Evolutionary conservation across 2,329 filamentous ascomycete genomes (phyloP).

Genomic region (Metarhizium rileyi): DNA sequence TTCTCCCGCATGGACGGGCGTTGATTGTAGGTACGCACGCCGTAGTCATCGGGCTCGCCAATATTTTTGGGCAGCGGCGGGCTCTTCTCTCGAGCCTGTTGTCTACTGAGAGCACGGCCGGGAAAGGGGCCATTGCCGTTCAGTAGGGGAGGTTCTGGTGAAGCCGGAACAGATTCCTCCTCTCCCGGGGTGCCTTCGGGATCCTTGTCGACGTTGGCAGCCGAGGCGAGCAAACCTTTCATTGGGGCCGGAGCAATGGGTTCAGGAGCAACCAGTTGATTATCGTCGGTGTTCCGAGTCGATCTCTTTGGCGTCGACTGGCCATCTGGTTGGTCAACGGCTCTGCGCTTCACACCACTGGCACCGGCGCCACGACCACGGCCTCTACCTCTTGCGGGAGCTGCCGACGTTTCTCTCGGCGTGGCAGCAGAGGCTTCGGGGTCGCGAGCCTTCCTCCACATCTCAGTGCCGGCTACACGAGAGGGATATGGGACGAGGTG

Average conservation of each 20-base stretch:
- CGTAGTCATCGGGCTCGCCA: conserved; percentile 40
- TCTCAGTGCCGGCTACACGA: conserved; percentile 31
- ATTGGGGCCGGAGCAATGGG: conserved; percentile 20
- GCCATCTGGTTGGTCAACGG: conserved; percentile 38
- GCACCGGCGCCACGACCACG: conserved; percentile 25
- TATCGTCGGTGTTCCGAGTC: conserved; percentile 24
- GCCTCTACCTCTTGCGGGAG: conserved; percentile 19
- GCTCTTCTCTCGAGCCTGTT: conserved; percentile 27
- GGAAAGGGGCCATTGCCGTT: conserved; percentile 17
- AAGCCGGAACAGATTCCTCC: conserved; percentile 26
- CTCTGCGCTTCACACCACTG: conserved; percentile 37
- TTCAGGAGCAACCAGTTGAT: conserved; percentile 14
- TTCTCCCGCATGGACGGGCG: conserved; percentile 29
- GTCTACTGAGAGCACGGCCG: conserved; percentile 17
- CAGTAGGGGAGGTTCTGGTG: conserved; percentile 23
- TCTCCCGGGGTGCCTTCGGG: conserved; percentile 24
- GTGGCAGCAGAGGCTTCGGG: conserved; percentile 27
- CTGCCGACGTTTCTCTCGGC: conserved; percentile 15
- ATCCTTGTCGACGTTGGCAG: conserved; percentile 25
- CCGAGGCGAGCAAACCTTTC: conserved; percentile 30
- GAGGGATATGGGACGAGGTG: conserved; percentile 36
- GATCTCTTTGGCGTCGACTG: conserved; percentile 40
- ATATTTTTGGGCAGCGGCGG: conserved; percentile 29
- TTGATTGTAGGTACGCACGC: conserved; percentile 35
- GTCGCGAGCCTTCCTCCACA: conserved; percentile 28